Base-by-base conservation (phyloP, 495 filamentous ascomycete species). In the Immersiella caudata region DNA sequence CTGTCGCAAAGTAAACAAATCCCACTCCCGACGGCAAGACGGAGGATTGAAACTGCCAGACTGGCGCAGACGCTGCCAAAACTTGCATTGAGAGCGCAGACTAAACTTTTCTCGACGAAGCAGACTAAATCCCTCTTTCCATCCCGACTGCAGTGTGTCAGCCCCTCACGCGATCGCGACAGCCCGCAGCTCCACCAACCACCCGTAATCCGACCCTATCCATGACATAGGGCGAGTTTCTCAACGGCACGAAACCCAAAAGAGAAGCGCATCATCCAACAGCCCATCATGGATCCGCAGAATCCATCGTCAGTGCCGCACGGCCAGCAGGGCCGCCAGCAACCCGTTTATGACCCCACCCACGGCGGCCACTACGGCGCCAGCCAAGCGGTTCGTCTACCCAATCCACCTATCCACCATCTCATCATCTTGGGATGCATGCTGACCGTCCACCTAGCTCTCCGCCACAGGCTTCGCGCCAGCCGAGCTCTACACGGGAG, bases 331-430 rank as follows among this genome's bases (percentile, higher is more conserved):
- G 66, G 64, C 46, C 70, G 84, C 70, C 86, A 85, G 74, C 80
- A 84, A 69, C 89, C 89, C 60, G 81, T 87, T 14, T 97, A 97
- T 79, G 93, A 97, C 79, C 85, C 89, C 55, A 80, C 81, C 68
- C 88, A 91, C 74, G 93, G 92, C 65, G 94, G 94, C 64, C 93
- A 97, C 79, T 97, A 96, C 81, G 94, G 92, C 74, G 92, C 92
- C 74, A 93, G 91, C 78, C 90, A 91, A 70, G 83, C 87, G 75
- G 92, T 94, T 88, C 79, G 89, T 85, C 51, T 26, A 54, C 46
- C 51, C 36, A 12, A 46, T 46, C 54, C 46, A 26, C 58, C 24
- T 58, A 36, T 11, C 27, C 33, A 22, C 60, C 60, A 12, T 5
- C 60, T 21, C 25, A 6, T n/a, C 26, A 33, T 14, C 50, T 16